Conservation (phyloP, 495 filamentous ascomycete genomes). For the Hypoxylon lienhwacheense region DNA sequence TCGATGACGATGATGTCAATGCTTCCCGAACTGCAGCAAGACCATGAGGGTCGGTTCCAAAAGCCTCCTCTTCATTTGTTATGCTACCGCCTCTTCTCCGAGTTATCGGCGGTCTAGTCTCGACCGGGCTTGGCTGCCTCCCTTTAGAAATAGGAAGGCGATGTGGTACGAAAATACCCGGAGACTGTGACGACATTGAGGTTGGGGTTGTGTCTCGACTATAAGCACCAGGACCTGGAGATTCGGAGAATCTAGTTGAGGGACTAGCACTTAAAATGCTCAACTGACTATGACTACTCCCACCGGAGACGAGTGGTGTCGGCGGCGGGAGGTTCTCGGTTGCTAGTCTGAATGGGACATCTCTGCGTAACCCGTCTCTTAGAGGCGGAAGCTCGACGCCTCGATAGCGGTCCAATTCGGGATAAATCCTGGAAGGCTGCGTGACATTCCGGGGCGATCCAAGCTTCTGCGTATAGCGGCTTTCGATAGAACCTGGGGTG, state of each 20-base stretch:
- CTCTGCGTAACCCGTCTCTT: constrained; percentile 37
- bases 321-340: constrained; percentile 66
- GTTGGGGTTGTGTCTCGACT: constrained; percentile 92
- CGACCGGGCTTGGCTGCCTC: constrained; percentile 65
- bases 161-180: constrained; percentile 65
- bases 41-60: constrained; percentile 54
- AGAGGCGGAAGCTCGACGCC: constrained; percentile 36
- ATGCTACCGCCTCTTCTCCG: constrained; percentile 59
- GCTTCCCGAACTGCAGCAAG: constrained; percentile 67
- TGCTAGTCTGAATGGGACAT: constrained; percentile 50
- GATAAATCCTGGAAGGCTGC: constrained; percentile 49
- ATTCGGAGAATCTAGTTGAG: constrained; percentile 92
- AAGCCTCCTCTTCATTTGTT: constrained; percentile 53
- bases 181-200: constrained; percentile 95
- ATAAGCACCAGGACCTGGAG: constrained; percentile 77
- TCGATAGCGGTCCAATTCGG: constrained; percentile 59
- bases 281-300: constrained; percentile 51
- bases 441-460: constrained; percentile 38
- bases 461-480: constrained; percentile 39
- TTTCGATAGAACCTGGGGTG: constrained; percentile 45
- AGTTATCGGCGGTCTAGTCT: constrained; percentile 69
- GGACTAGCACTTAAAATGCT: constrained; percentile 74
- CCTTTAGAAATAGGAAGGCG: constrained; percentile 60
- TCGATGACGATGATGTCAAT: constrained; percentile 62
- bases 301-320: constrained; percentile 62